phyloP scores from a whole-genome alignment of 495 filamentous ascomycete species.

The Lasiosphaeria miniovina region DNA sequence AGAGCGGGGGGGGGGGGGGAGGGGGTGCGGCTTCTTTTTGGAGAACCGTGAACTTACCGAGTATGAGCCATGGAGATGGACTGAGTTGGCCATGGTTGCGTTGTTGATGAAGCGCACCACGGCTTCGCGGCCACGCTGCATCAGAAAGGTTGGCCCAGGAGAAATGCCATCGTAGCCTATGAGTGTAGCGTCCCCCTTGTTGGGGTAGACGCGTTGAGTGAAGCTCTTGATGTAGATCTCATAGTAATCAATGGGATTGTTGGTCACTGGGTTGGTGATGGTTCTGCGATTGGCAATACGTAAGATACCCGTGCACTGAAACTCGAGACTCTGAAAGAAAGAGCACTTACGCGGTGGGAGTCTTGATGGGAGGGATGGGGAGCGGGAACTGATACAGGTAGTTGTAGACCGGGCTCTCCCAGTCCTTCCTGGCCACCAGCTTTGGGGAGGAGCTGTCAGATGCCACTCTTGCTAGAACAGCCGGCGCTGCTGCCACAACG shows the following conservation, averaged over 20 bases:
- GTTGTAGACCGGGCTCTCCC: slow-evolving; percentile 34
- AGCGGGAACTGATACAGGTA: slow-evolving; percentile 45
- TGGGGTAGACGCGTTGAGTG: slow-evolving; percentile 45
- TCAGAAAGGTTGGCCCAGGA: slow-evolving; percentile 50
- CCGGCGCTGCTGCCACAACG: not conserved
- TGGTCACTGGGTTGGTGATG: slow-evolving; percentile 31
- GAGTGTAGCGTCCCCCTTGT: slow-evolving; percentile 42
- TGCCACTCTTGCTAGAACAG: not conserved
- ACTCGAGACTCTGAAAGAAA: not conserved
- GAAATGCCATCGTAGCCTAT: slow-evolving; percentile 53
- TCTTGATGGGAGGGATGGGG: slow-evolving; percentile 48
- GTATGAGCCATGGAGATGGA: slow-evolving; percentile 54
- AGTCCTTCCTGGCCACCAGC: slow-evolving; percentile 17
- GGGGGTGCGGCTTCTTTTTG: no score
- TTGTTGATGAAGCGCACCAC: slow-evolving; percentile 55
- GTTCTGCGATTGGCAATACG: slow-evolving; percentile 10
- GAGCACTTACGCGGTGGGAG: slow-evolving; percentile 33
- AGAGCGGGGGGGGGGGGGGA: no score
- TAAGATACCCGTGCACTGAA: not conserved
- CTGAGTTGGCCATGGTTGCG: slow-evolving; percentile 34
- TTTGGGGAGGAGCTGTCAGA: not conserved
- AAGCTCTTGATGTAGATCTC: slow-evolving; percentile 48
- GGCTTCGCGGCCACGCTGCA: slow-evolving; percentile 44
- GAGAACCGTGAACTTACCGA: slow-evolving; percentile 33
- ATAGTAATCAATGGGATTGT: slow-evolving; percentile 37